phyloP scores from a whole-genome alignment of 495 filamentous ascomycete species.

The Cairneyella variabilis region DNA sequence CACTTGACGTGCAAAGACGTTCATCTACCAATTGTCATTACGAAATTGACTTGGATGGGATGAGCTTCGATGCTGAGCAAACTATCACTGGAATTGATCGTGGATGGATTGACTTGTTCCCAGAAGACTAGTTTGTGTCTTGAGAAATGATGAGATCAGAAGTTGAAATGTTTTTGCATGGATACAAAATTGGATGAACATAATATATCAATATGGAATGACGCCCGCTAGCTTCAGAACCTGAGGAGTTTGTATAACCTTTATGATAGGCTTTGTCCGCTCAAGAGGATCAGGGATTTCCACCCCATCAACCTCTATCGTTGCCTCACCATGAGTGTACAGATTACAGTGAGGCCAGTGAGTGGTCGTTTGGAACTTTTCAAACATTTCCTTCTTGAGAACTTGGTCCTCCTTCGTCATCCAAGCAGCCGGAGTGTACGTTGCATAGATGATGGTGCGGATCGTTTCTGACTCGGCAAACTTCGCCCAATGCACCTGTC shows the following conservation, averaged over 20 bases:
- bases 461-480: background rate
- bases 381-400: slow-evolving; percentile 35
- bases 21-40: too few species aligned
- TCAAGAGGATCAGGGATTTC: background rate
- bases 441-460: background rate
- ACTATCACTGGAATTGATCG: too few species aligned
- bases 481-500: slow-evolving; percentile 32
- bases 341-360: slow-evolving; percentile 41
- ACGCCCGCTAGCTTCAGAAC: slow-evolving; percentile 2
- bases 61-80: too few species aligned
- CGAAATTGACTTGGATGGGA: too few species aligned
- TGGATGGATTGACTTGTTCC: too few species aligned
- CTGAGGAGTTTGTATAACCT: background rate
- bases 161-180: too few species aligned
- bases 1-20: too few species aligned
- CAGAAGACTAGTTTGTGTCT: too few species aligned
- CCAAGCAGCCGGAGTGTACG: slow-evolving; percentile 32
- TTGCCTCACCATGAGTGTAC: background rate
- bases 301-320: background rate
- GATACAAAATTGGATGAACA: too few species aligned
- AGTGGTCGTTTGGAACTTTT: slow-evolving; percentile 31
- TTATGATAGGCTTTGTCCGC: background rate
- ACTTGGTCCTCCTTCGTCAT: slow-evolving; percentile 29
- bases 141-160: too few species aligned
- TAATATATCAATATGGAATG: slow-evolving; percentile 2